Conservation (phyloP, 306 rosid genomes). For the Betula pendula region DNA sequence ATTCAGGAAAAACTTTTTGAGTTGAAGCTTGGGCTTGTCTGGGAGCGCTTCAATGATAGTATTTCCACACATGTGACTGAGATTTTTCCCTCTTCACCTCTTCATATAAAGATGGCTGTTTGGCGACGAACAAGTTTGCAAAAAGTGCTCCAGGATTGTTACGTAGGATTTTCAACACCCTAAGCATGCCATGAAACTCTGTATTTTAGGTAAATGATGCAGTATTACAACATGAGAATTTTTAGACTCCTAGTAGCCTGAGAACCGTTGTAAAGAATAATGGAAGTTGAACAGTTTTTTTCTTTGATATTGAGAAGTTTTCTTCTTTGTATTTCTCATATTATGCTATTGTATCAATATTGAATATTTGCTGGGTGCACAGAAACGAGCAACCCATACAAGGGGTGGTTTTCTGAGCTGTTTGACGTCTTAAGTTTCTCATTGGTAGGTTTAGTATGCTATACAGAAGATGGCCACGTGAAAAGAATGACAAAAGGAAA, state of each 20-base stretch:
- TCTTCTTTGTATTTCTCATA: neutral
- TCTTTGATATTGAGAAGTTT: neutral
- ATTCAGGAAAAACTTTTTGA: neutral
- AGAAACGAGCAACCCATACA: neutral
- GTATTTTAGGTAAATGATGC: neutral
- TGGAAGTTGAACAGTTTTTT: neutral
- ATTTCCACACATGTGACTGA: conserved; percentile 7
- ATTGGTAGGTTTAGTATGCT: neutral
- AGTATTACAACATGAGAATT: neutral
- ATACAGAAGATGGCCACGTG: neutral
- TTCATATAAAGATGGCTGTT: neutral
- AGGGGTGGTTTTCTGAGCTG: neutral
- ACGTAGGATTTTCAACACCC: conserved; percentile 18
- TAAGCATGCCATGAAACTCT: neutral
- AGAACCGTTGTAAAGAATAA: neutral
- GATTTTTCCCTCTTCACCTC: conserved; percentile 19
- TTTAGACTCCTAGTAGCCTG: neutral
- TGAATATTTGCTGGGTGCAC: neutral
- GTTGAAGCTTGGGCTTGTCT: neutral
- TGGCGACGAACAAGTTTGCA: neutral
- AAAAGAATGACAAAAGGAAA: neutral
- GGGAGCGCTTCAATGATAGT: conserved; percentile 7
- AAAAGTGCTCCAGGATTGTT: conserved; percentile 4
- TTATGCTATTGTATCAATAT: neutral
- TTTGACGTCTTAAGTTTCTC: neutral